Evolutionary conservation across 768 basidiomycete genomes (phyloP), one percentile per base, ranked within the genome.

Genomic region (Heimioporus sp.): DNA sequence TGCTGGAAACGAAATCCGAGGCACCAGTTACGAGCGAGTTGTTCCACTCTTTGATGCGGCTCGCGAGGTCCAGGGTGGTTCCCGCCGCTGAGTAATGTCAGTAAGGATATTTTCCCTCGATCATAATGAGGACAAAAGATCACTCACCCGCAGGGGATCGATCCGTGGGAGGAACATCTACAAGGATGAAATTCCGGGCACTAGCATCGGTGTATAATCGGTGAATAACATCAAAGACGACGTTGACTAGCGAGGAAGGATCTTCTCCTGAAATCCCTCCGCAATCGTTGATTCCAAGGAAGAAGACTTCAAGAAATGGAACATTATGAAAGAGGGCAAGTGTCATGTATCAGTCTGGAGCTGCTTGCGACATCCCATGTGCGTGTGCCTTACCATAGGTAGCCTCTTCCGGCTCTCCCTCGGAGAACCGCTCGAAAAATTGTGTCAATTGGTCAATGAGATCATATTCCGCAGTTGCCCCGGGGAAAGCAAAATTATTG

Each of bases 131-230:
- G n/a, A n/a, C 13, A 30, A 13, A 13, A 32, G 12, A 20, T 40
- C 32, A 36, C 34, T 36, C 13, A 21, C 56, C 48, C 32, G 42
- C 46, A 15, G 56, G 49, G 20, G 56, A 56, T 12, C 46, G 48
- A 21, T 57, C 35, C 20, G 54, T 57, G 12, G 54, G 56, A 44
- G 55, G 56, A 17, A 56, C 56, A n/a, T 57, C 56, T 5, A 57
- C 38, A 24, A 57, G 49, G 46, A 57, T 31, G 20, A 57, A 51
- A 39, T 57, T 52, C 12, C 56, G 54, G 10, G 46, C 56, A 36
- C 12, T 4, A 1, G 43, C 49, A 6, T 28, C 19, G 31, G 13
- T 7, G 35, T 45, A 52, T 38, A 56, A 42, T 36, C 20, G 37
- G 10, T 30, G 38, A 2, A 57, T 35, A 15, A 40, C 48, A 50